Evolutionary conservation across 345 rosid species (phyloP).

Genomic region (Camelina neglecta): DNA sequence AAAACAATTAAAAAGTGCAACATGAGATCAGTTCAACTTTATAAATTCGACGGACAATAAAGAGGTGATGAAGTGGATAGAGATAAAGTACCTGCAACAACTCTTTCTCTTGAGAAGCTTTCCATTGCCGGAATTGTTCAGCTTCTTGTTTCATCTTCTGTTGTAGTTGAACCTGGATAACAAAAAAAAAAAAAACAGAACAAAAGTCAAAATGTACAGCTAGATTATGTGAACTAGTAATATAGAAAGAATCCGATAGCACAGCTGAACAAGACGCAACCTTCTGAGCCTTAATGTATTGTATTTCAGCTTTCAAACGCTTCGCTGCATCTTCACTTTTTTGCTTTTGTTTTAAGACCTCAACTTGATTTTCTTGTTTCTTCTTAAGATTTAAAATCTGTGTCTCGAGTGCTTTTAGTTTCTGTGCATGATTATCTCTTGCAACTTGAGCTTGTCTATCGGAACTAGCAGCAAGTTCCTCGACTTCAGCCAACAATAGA

Average conservation of each 20-base stretch:
- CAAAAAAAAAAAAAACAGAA: slow-evolving; percentile 5
- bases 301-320: slow-evolving; percentile 76
- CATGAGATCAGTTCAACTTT: slow-evolving; percentile 14
- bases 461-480: slow-evolving; percentile 61
- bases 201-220: slow-evolving; percentile 15
- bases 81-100: slow-evolving; percentile 62
- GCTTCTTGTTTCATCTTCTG: slow-evolving; percentile 82
- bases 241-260: background rate
- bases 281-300: slow-evolving; percentile 78
- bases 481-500: slow-evolving; percentile 62
- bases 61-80: background rate
- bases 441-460: slow-evolving; percentile 62
- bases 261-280: slow-evolving; percentile 41
- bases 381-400: slow-evolving; percentile 78
- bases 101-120: slow-evolving; percentile 79
- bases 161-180: slow-evolving; percentile 74
- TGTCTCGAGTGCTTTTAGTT: slow-evolving; percentile 71
- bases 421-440: slow-evolving; percentile 63
- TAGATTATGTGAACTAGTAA: background rate
- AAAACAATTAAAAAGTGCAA: slow-evolving; percentile 18
- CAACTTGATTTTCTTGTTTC: slow-evolving; percentile 79
- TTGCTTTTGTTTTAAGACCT: slow-evolving; percentile 71
- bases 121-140: slow-evolving; percentile 88
- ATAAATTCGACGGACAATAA: background rate
- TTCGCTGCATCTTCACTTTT: slow-evolving; percentile 82